Evolutionary conservation across 192 early-diverging fungal species (phyloP).

Genomic region (Linnemannia zychae): DNA sequence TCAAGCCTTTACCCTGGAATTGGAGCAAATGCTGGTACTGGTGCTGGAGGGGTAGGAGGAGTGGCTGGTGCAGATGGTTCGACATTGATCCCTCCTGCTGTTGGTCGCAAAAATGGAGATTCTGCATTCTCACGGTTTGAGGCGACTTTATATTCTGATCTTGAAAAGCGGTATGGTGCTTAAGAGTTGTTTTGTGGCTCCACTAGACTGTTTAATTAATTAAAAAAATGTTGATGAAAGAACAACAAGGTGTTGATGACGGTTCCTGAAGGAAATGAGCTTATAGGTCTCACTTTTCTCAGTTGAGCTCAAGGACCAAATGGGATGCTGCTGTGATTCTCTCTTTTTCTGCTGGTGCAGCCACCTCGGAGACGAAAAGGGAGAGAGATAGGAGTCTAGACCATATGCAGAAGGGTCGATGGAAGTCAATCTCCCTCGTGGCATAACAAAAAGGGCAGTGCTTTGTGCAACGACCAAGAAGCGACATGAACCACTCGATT

Average conservation of each 20-base stretch:
- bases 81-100: background rate
- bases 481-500: background rate
- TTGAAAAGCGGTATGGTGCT: constrained; percentile 36
- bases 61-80: background rate
- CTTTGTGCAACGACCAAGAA: background rate
- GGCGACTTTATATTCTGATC: constrained; percentile 48
- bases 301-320: no score
- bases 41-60: background rate
- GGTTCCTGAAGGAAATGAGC: background rate
- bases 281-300: background rate
- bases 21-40: background rate
- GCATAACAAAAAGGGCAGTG: background rate
- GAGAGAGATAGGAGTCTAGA: background rate
- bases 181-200: background rate
- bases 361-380: background rate
- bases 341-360: background rate
- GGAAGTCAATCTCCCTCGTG: background rate
- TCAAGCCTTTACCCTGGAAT: constrained; percentile 21
- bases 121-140: constrained; percentile 34
- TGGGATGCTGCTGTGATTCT: background rate
- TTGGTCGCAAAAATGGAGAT: background rate
- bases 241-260: background rate
- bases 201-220: background rate
- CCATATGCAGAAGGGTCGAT: background rate
- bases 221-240: background rate